These are phyloP conservation scores for Curvularia lunata DNA, from an alignment of 2,329 filamentous ascomycete species.

Conservation along the genomic window DNA sequence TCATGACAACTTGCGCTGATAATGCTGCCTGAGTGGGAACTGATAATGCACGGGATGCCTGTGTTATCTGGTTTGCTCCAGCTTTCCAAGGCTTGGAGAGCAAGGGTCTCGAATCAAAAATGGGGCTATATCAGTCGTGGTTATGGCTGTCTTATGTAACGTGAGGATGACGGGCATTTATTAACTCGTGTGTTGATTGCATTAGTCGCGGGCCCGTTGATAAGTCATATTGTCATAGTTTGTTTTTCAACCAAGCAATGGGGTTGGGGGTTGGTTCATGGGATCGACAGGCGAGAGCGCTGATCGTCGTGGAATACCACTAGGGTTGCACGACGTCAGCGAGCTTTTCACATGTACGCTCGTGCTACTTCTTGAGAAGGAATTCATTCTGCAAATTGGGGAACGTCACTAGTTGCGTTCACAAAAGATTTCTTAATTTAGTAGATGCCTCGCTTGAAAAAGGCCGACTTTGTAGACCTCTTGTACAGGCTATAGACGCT, in stretches of 20 bases:
- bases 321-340: neutral
- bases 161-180: neutral
- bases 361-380: neutral
- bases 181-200: neutral
- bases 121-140: slow-evolving; percentile 14
- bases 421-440: too few relatives aligned
- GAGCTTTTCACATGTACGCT: neutral
- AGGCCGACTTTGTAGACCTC: too few relatives aligned
- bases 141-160: neutral
- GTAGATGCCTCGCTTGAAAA: neutral
- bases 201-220: slow-evolving; percentile 3
- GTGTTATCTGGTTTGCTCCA: too few relatives aligned
- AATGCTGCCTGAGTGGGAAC: slow-evolving; percentile 14
- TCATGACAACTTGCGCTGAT: slow-evolving; percentile 20
- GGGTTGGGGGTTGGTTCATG: slow-evolving; percentile 2
- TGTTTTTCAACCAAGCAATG: slow-evolving; percentile 8
- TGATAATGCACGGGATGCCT: too few relatives aligned
- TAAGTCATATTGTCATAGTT: neutral
- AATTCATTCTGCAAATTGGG: neutral
- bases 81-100: slow-evolving; percentile 24
- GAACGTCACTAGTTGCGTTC: neutral
- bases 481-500: too few relatives aligned
- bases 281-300: slow-evolving; percentile 1
- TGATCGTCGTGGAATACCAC: slow-evolving; percentile 2
- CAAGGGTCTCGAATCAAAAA: slow-evolving; percentile 12